Evolutionary conservation across 1,284 basidiomycete genomes (phyloP).

Genomic region (Trametes pubescens): DNA sequence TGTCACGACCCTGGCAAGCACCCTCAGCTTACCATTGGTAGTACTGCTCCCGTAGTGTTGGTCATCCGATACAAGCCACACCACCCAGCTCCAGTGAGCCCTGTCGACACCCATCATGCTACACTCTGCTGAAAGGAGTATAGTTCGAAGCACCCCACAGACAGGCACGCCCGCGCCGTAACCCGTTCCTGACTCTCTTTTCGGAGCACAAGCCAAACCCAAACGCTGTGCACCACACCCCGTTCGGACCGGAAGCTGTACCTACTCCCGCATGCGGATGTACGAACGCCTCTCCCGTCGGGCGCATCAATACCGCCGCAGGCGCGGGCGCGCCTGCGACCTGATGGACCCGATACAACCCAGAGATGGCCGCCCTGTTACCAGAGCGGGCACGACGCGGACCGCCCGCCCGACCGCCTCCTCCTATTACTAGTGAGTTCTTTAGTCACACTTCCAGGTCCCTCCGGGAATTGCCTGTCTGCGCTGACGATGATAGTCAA

Average conservation of each 20-base stretch:
- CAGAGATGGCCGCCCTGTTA: background rate
- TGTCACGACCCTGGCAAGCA: background rate
- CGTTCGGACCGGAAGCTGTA: background rate
- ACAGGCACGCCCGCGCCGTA: constrained; percentile 3
- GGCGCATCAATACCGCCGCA: constrained; percentile 5
- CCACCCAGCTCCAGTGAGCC: background rate
- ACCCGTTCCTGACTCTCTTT: background rate
- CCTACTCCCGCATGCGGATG: background rate
- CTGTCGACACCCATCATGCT: background rate
- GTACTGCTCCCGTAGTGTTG: too few relatives aligned
- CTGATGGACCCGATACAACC: background rate
- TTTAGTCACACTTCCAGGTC: background rate
- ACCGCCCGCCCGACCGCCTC: background rate
- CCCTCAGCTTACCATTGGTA: background rate
- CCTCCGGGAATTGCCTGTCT: background rate
- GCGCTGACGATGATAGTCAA: background rate
- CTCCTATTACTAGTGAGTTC: background rate
- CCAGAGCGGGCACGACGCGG: background rate
- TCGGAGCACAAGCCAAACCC: background rate
- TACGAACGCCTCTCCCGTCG: constrained; percentile 1
- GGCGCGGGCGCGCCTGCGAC: constrained; percentile 3
- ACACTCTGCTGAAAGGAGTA: background rate
- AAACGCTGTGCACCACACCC: constrained; percentile 3
- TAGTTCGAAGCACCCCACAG: background rate
- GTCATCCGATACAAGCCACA: background rate